Evolutionary conservation across 176 grass and related monocot genomes (phyloP), one percentile per base, ranked within the genome.

Genomic region (Tillandsia leiboldiana): DNA sequence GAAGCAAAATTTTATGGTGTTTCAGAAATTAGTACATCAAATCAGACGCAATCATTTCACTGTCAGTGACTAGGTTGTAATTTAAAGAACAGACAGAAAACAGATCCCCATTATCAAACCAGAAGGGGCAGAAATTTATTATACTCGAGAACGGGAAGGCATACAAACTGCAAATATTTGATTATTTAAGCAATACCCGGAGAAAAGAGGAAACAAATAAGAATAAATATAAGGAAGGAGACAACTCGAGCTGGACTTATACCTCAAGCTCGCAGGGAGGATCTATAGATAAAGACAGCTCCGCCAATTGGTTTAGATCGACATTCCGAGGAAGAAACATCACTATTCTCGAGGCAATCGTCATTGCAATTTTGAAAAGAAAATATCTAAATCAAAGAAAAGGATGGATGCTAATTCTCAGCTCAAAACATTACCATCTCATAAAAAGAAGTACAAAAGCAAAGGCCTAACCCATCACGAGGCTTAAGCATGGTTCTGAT

Each of bases 311-410:
- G 74, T 86, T 90, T 57, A 92, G 48, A 50, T 97, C 79, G 12
- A 84, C 76, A 74, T 90, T 97, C 64, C 93, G 73, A 65, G 93
- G 93, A 83, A 97, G 93, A 81, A 92, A 97, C 79, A 97, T 90
- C 51, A 97, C 93, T 64, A 97, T 79, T 74, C 79, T 90, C 23
- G 93, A 83, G 69, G 93, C 93, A 65, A 92, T 77, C 11, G 9
- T 72, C 9, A 51, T 90, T 47, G 81, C 89, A 69, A 87, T 65
- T 83, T 97, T 84, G 53, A 97, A 87, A 71, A 97, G 89, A 85
- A 79, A 53, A 75, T 81, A 80, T 75, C 93, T 97, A 57, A 72
- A n/a, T 73, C 12, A 67, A 61, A 52, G 65, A 28, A 56, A 57
- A 57, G 8, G 66, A 15, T 52, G 69, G 42, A 54, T 26, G 54